Percentiles rank a stretch among this genome's conserved stretches.
These are phyloP conservation scores for Odontarrhena argentea DNA, from an alignment of 345 rosid species.

Conservation along the genomic window DNA sequence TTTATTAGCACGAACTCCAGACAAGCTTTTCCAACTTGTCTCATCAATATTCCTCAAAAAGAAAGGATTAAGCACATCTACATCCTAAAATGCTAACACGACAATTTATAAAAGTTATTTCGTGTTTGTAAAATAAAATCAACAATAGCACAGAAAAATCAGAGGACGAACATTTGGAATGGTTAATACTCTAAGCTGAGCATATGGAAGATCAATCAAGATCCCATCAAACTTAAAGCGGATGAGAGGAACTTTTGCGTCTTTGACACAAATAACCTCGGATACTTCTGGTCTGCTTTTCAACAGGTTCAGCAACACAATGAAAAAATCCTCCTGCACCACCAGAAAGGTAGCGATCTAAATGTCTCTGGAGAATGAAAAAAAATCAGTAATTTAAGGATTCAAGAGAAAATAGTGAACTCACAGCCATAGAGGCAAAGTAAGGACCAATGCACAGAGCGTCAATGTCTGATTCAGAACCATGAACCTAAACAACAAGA, in stretches of 20 bases:
- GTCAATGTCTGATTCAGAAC: constrained; percentile 63
- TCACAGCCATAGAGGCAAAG: constrained; percentile 55
- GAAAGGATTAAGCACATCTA: constrained; percentile 52
- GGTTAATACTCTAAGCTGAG: constrained; percentile 47
- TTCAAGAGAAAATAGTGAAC: constrained; percentile 27
- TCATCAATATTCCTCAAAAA: constrained; percentile 53
- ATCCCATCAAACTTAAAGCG: constrained; percentile 61
- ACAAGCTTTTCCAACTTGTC: constrained; percentile 61
- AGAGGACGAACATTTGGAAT: constrained; percentile 49
- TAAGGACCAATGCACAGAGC: constrained; percentile 60
- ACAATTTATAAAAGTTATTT: not conserved
- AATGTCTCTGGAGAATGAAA: too few species aligned
- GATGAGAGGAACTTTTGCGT: constrained; percentile 57
- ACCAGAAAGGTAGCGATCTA: too few species aligned
- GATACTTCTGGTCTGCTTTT: constrained; percentile 46
- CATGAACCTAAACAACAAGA: constrained; percentile 48
- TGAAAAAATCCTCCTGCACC: constrained; percentile 58
- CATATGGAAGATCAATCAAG: constrained; percentile 60
- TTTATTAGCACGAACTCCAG: constrained; percentile 55
- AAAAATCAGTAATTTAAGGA: not conserved
- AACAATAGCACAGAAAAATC: not conserved
- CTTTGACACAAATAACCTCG: constrained; percentile 52
- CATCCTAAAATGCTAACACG: constrained; percentile 43
- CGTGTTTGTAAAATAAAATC: not conserved
- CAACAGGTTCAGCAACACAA: constrained; percentile 52